Evolutionary conservation across 140 eudicot species (phyloP).

Genomic region (Stevia rebaudiana): DNA sequence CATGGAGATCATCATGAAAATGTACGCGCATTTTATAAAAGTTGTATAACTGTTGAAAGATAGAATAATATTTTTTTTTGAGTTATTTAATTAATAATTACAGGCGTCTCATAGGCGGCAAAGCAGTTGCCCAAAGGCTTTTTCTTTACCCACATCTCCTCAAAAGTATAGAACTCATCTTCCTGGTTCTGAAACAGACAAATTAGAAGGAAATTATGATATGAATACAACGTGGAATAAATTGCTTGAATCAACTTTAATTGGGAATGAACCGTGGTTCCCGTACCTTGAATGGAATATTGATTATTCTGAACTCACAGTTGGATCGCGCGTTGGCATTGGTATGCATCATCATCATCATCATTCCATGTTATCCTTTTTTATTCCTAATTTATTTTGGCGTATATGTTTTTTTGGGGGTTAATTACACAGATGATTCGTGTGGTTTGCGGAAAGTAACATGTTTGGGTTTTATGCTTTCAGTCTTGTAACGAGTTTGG

Average conservation of each 20-base stretch:
- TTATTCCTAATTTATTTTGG: background rate
- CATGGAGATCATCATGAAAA: slow-evolving; percentile 40
- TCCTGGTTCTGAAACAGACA: slow-evolving; percentile 36
- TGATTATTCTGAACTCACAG: slow-evolving; percentile 66
- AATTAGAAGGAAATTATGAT: slow-evolving; percentile 37
- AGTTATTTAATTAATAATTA: slow-evolving; percentile 17
- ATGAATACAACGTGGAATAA: slow-evolving; percentile 55
- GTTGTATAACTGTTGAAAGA: background rate
- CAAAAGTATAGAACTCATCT: slow-evolving; percentile 36
- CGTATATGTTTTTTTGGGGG: background rate
- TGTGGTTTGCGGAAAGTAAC: too few species aligned
- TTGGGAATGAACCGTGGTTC: slow-evolving; percentile 51
- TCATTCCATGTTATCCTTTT: background rate
- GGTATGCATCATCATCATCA: slow-evolving; percentile 35
- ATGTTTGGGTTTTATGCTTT: too few species aligned
- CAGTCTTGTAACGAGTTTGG: too few species aligned
- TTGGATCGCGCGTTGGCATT: slow-evolving; percentile 80
- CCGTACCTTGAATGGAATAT: slow-evolving; percentile 82
- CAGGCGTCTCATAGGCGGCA: slow-evolving; percentile 45
- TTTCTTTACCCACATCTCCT: slow-evolving; percentile 86
- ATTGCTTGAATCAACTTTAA: slow-evolving; percentile 49
- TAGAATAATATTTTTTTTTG: slow-evolving; percentile 7
- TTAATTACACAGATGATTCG: too few species aligned
- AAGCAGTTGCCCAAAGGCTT: slow-evolving; percentile 57
- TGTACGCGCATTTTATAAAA: slow-evolving; percentile 26